Base-by-base conservation (phyloP, 1,139 yeast species). In the Cylindricascospora bacillispora region DNA sequence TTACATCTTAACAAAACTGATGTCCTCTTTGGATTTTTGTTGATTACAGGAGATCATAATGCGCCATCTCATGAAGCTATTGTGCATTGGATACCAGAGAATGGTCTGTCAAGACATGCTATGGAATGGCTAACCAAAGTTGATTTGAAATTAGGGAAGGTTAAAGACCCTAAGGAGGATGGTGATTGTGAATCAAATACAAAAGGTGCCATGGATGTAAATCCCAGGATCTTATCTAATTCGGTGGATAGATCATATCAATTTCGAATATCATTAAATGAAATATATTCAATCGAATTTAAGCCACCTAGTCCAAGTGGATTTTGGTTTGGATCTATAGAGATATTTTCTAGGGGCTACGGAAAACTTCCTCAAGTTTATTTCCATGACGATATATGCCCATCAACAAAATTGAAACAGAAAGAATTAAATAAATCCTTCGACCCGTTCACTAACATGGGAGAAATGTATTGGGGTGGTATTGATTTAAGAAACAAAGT, bases 251-350 rank as follows among this genome's bases (percentile, higher is more conserved):
- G n/a, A n/a, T n/a, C n/a, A n/a, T n/a, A 42, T 38, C 37, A 49
- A 5, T 49, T 50, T 33, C 31, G 42, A 4, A 34, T 46, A 11
- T 36, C 33, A 24, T 24, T 48, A 7, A 31, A 37, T 9, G 37
- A 45, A 35, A 53, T 89, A 3, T 86, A 75, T 51, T 79, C 93
- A 16, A 63, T 89, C 27, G 94, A 86, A 52, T 68, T 79, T 7
- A 66, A 95, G 34, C 76, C 75, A 4, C 95, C 97, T 2, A 73
- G 85, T 1, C 46, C 56, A 6, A 59, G 67, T 14, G 92, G 95
- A 1, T 78, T 82, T 75, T 89, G 95, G 94, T 71, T 71, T 57
- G 99, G 99, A 0, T 80, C 93, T 0, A 59, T 86, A 13, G 62
- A 83, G 4, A 68, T 71, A 38, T 43, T 43, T 11, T 35, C 55